Conservation (phyloP, 2,329 filamentous ascomycete genomes). For the Trichoderma sp. region DNA sequence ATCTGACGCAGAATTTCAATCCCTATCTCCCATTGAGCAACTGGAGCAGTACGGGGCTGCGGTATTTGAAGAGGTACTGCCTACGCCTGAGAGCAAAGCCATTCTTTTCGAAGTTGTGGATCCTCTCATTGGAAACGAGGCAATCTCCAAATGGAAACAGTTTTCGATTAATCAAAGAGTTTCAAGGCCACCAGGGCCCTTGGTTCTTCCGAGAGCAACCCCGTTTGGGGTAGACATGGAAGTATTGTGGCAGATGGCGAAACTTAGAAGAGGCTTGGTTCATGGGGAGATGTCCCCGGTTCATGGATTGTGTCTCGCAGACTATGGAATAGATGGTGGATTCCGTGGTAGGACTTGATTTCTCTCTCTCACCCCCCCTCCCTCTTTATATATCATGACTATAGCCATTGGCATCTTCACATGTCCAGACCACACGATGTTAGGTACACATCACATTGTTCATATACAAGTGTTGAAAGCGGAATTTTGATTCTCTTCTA, state of each 20-base stretch:
- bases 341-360: slow-evolving; percentile 3
- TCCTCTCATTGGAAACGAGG: slow-evolving; percentile 5
- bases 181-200: background rate
- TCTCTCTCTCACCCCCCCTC: background rate
- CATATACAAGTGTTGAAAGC: background rate
- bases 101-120: slow-evolving; percentile 18
- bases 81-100: slow-evolving; percentile 1
- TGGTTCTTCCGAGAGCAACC: background rate
- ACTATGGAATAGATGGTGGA: slow-evolving; percentile 18
- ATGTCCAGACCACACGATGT: background rate
- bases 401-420: background rate
- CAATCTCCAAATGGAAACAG: slow-evolving; percentile 10
- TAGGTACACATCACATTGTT: background rate
- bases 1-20: background rate
- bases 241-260: slow-evolving; percentile 9
- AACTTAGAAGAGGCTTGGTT: background rate
- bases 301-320: slow-evolving; percentile 10
- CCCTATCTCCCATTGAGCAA: background rate
- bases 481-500: background rate
- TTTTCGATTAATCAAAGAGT: background rate
- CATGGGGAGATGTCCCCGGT: slow-evolving; percentile 18
- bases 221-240: background rate
- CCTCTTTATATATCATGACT: background rate
- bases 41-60: background rate
- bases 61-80: slow-evolving; percentile 5